Evolutionary conservation across 176 grass and related monocot genomes (phyloP), one percentile per base, ranked within the genome.

Genomic region (Oryza glumipatula): DNA sequence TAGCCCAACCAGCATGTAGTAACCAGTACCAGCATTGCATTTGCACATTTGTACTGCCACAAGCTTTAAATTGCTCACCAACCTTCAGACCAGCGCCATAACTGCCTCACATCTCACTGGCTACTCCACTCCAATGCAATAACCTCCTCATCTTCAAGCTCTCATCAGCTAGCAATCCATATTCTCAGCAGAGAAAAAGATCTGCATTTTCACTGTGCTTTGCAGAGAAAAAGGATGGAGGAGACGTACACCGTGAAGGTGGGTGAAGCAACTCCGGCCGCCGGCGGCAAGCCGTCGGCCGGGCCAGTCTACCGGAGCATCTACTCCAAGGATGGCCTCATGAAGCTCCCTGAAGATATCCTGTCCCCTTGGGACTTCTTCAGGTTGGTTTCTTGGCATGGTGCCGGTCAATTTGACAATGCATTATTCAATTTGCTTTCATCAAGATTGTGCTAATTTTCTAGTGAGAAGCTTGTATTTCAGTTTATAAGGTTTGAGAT

Each of bases 361-460:
- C 86, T 92, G 1, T 95, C 93, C 19, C 96, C 91, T 2, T 98
- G 96, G 96, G 96, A 98, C 24, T 92, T 98, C 76, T 95, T 98
- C 79, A 94, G 96, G 96, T 98, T 26, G 41, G 63, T 64, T 24
- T 24, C 44, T 22, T 76, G 73, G 48, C 22, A 46, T 11, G 7
- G 11, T 71, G 11, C 13, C 3, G 32, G 1, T 61, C 1, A 68
- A 35, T 60, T 73, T n/a, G 11, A 4, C 5, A 56, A 6, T 75
- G 43, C 38, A 26, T 54, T 14, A 60, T 22, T 60, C 23, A 1
- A 3, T 58, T 15, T 61, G 7, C 0, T 3, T 1, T 63, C 58
- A 61, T 10, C 56, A 63, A 11, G 58, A 1, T 63, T 28, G 24
- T 28, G 13, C 17, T 39, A 12, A 4, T 67, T 5, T 74, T 60